Conservation (phyloP, 257 asterid species). For the Cruciata laevipes region DNA sequence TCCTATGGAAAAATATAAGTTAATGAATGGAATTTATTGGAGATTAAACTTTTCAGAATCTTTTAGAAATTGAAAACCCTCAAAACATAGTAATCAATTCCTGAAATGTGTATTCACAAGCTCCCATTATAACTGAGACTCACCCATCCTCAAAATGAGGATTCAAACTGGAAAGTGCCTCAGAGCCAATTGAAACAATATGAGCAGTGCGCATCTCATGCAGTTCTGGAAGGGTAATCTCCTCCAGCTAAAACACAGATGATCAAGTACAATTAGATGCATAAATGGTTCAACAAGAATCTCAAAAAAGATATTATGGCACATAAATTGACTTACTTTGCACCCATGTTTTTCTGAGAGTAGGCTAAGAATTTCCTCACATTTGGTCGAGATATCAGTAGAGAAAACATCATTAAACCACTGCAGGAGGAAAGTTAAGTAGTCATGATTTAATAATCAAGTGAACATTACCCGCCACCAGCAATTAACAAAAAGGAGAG, state of each 20-base stretch:
- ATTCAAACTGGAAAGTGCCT: slow-evolving; percentile 54
- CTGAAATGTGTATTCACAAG: not conserved
- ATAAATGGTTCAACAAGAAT: not conserved
- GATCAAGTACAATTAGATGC: slow-evolving; percentile 17
- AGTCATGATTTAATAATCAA: slow-evolving; percentile 17
- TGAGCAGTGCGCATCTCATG: slow-evolving; percentile 92
- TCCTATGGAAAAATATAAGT: slow-evolving; percentile 33
- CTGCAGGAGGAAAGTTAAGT: slow-evolving; percentile 21
- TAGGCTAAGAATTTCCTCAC: slow-evolving; percentile 67
- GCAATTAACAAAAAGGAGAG: not conserved
- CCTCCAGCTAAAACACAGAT: slow-evolving; percentile 59
- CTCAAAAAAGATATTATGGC: not conserved
- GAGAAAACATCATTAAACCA: slow-evolving; percentile 98
- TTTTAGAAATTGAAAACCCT: not conserved
- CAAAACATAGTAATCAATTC: slow-evolving; percentile 8
- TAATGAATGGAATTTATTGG: not conserved
- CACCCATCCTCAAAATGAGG: slow-evolving; percentile 87
- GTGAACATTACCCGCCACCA: not conserved
- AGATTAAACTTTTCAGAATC: not conserved
- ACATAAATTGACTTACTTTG: slow-evolving; percentile 40
- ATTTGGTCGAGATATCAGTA: slow-evolving; percentile 66
- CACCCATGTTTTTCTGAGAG: slow-evolving; percentile 78
- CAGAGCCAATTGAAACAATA: slow-evolving; percentile 83
- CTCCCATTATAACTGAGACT: slow-evolving; percentile 20
- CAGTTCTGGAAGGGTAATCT: slow-evolving; percentile 87